These are phyloP conservation scores for Fusarium sp. DNA, from an alignment of 2,329 filamentous ascomycete species.

Conservation along the genomic window DNA sequence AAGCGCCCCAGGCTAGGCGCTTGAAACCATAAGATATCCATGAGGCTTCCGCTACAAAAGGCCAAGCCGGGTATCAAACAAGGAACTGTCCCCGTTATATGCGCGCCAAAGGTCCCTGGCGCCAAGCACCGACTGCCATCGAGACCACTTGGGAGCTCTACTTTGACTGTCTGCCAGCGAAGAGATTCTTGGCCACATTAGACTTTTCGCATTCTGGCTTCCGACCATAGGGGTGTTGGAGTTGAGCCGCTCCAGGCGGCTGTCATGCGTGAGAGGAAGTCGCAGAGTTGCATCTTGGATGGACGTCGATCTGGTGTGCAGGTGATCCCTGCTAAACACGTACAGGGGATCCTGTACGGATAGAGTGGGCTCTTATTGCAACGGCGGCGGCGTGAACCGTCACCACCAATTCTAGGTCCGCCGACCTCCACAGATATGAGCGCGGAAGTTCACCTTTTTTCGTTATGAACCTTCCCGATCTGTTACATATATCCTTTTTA, in stretches of 20 bases:
- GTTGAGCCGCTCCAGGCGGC: neutral
- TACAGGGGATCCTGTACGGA: constrained; percentile 8
- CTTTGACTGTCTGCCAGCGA: constrained; percentile 1
- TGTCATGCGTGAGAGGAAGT: neutral
- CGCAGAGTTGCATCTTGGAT: constrained; percentile 4
- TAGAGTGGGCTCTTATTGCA: constrained; percentile 29
- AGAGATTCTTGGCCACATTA: constrained; percentile 9
- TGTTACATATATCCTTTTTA: neutral
- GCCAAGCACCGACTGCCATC: constrained; percentile 20
- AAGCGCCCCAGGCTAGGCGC: constrained; percentile 18
- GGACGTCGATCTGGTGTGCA: constrained; percentile 27
- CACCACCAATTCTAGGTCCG: constrained; percentile 6
- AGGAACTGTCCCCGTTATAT: constrained; percentile 12
- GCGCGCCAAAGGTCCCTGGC: constrained; percentile 26
- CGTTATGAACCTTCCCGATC: constrained; percentile 13
- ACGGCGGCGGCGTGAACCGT: constrained; percentile 23
- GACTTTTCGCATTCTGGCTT: neutral
- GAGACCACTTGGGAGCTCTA: neutral
- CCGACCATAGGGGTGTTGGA: neutral
- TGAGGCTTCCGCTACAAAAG: constrained; percentile 4
- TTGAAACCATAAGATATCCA: constrained; percentile 10
- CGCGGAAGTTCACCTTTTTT: neutral
- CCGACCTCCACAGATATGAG: constrained; percentile 8
- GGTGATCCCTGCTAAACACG: constrained; percentile 13
- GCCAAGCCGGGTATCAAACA: constrained; percentile 13